Base-by-base conservation (phyloP, 2,329 filamentous ascomycete genomes). In the Pseudocercospora ulei region DNA sequence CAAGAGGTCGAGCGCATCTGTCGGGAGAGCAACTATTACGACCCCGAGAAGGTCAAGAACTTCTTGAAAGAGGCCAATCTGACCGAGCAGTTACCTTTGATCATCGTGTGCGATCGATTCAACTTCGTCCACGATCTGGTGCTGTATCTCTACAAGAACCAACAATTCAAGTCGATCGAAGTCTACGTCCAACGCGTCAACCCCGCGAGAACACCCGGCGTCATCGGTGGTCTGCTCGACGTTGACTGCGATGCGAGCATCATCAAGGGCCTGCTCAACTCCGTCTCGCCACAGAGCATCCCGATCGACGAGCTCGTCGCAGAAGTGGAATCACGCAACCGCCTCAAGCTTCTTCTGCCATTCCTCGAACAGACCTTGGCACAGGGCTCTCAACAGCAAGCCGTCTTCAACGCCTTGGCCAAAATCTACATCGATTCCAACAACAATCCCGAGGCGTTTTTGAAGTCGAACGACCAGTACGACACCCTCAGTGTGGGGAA, bases 401-500 rank as follows among this genome's bases (percentile, higher is more conserved):
- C 88, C 28, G 83, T 98, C 11, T 96, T 82, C 72, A 96, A 98
- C 52, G 92, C 90, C 4, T 73, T 98, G 18, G 90, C 90, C 35
- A 98, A 98, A 75, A 98, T 98, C 53, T 98, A 98, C 67, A 98
- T 98, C 42, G 90, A 98, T 65, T 86, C 78, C 52, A 98, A 98
- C 72, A 94, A 95, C 67, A 86, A 95, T 61, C 90, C 90, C 0
- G 90, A 98, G 71, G 83, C 84, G 59, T 98, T 98, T 70, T 69
- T 98, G 36, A 93, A 90, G 68, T 85, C 95, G 66, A 98, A 98
- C 59, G 85, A 95, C 56, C 77, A 90, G 61, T 98, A 98, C 53
- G 90, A 98, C 58, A 85, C 90, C 3, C 69, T 96, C 25, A 76
- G 72, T 14, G 84, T 98, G 39, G 90, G 90, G 62, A 95, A 94